These are phyloP conservation scores for Hypoxylon sp. DNA, from an alignment of 2,329 filamentous ascomycete genomes.

Conservation along the genomic window DNA sequence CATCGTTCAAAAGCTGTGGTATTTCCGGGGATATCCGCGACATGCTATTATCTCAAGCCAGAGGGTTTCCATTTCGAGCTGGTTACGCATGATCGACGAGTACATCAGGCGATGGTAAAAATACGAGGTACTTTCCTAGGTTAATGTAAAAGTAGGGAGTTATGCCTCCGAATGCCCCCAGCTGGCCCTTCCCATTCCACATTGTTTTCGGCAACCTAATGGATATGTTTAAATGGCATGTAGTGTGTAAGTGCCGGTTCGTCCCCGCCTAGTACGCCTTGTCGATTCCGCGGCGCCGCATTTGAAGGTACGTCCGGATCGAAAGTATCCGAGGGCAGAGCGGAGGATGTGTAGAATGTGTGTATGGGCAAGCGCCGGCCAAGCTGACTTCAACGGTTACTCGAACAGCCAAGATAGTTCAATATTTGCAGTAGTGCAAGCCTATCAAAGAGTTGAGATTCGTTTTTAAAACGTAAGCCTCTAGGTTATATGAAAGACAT, in stretches of 20 bases:
- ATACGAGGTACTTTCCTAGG: background rate
- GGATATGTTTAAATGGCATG: background rate
- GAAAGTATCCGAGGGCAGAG: background rate
- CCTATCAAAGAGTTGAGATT: background rate
- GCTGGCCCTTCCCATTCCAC: no score
- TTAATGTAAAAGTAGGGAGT: background rate
- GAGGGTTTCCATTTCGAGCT: background rate
- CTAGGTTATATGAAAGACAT: slow-evolving; percentile 2
- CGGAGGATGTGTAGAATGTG: background rate
- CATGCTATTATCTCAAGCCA: background rate
- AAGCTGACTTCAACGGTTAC: background rate
- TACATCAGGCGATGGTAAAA: background rate
- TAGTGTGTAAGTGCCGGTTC: background rate
- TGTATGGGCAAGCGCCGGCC: slow-evolving; percentile 6
- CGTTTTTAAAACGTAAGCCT: background rate
- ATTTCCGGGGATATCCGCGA: background rate
- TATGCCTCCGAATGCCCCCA: background rate
- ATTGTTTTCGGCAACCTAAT: background rate
- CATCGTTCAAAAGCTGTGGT: background rate
- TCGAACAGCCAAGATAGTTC: background rate
- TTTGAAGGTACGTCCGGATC: slow-evolving; percentile 1
- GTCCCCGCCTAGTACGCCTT: background rate
- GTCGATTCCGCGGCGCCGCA: background rate
- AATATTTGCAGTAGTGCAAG: background rate
- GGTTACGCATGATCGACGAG: background rate